Conservation (phyloP, 78 protist genomes). For the Dictyostelium capitatum region DNA sequence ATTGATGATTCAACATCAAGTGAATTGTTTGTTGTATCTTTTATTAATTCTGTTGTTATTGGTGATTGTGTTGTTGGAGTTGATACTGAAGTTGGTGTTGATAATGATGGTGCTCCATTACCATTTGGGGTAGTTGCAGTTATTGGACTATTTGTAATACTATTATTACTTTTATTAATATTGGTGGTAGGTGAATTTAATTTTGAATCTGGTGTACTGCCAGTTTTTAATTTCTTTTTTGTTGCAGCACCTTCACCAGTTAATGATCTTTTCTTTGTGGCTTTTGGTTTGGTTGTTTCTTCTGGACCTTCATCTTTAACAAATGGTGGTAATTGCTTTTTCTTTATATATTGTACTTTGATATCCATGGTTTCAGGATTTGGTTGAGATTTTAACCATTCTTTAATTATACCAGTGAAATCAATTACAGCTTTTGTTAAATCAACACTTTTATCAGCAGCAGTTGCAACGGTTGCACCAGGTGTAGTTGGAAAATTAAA, state of each 20-base stretch:
- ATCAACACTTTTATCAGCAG: slow-evolving; percentile 65
- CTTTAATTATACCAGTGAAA: slow-evolving; percentile 61
- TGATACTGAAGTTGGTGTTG: not conserved
- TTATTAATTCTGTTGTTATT: not conserved
- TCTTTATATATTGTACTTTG: slow-evolving; percentile 61
- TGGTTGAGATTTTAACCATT: slow-evolving; percentile 39
- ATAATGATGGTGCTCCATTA: not conserved
- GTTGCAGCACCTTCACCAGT: slow-evolving; percentile 10
- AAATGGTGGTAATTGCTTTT: slow-evolving; percentile 48
- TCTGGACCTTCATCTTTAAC: slow-evolving; percentile 38
- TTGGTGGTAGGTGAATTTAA: not conserved
- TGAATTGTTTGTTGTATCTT: not conserved
- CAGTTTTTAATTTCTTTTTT: slow-evolving; percentile 19
- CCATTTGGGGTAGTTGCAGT: not conserved
- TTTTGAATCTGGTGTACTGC: not conserved
- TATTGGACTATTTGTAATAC: not conserved
- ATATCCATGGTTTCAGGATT: slow-evolving; percentile 77
- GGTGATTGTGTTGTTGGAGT: not conserved
- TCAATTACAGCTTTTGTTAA: slow-evolving; percentile 71
- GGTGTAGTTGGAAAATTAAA: slow-evolving; percentile 59
- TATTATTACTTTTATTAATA: not conserved
- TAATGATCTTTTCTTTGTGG: slow-evolving; percentile 13
- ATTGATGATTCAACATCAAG: not conserved
- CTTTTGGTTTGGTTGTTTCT: not conserved
- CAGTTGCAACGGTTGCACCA: not conserved